Percentiles rank a stretch among this genome's conserved stretches.
Conservation (phyloP, 202 grass and related monocot species). For the Miscanthus sacchariflorus region DNA sequence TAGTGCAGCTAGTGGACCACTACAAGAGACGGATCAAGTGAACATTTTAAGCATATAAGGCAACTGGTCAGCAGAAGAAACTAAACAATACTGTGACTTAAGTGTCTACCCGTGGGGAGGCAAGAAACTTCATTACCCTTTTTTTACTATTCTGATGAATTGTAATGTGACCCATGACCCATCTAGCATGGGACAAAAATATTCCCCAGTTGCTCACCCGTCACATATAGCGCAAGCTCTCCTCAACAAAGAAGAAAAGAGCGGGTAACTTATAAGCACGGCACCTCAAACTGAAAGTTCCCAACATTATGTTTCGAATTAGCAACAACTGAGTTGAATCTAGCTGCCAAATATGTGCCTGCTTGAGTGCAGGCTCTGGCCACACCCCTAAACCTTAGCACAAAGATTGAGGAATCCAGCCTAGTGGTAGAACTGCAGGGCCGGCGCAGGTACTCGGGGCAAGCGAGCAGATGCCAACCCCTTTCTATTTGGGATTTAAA, state of each 20-base stretch:
- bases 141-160: neutral
- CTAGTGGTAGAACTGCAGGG: neutral
- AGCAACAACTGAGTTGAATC: neutral
- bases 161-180: neutral
- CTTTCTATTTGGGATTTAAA: neutral
- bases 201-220: neutral
- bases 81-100: neutral
- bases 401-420: neutral
- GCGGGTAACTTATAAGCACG: neutral
- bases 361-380: neutral
- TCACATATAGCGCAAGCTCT: neutral
- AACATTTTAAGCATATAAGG: neutral
- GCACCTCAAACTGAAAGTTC: neutral
- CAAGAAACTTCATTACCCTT: neutral
- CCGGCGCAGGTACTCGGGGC: neutral
- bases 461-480: neutral
- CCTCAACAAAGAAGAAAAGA: neutral
- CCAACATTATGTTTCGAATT: neutral
- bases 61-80: neutral
- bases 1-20: neutral
- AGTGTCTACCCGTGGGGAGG: neutral
- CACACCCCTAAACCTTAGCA: slow-evolving; percentile 7
- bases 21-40: neutral
- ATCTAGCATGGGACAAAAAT: neutral
- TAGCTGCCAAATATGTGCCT: neutral